These are phyloP conservation scores for Guyanaporus albipodus DNA, from an alignment of 768 basidiomycete genomes.

Conservation along the genomic window DNA sequence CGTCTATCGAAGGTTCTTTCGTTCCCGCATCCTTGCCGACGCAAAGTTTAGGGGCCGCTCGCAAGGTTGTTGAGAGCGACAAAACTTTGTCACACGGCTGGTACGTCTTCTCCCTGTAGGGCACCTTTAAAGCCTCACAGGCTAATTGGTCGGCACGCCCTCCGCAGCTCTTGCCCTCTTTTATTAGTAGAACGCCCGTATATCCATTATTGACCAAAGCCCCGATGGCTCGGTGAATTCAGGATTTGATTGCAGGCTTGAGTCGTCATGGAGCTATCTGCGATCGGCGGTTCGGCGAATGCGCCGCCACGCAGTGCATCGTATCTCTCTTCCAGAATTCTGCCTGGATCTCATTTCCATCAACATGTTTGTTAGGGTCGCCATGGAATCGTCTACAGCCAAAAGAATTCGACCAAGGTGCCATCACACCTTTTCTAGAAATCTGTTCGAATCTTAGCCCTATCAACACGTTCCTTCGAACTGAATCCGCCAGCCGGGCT, in stretches of 20 bases:
- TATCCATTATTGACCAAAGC: no score
- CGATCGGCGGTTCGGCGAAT: neutral
- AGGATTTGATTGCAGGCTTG: neutral
- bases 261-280: slow-evolving; percentile 2
- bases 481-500: neutral
- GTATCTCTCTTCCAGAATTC: neutral
- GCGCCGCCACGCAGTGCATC: neutral
- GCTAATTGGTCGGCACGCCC: slow-evolving; percentile 30
- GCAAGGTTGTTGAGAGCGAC: slow-evolving; percentile 22
- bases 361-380: slow-evolving; percentile 5
- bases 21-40: slow-evolving; percentile 54
- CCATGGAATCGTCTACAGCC: neutral
- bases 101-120: slow-evolving; percentile 9
- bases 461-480: slow-evolving; percentile 20
- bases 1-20: slow-evolving; percentile 53
- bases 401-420: neutral
- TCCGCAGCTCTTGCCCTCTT: slow-evolving; percentile 8
- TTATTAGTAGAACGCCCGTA: no score
- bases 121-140: neutral
- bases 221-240: neutral
- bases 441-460: neutral
- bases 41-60: slow-evolving; percentile 44
- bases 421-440: neutral
- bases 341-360: neutral
- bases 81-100: slow-evolving; percentile 23